Evolutionary conservation across 2,329 filamentous ascomycete genomes (phyloP).

Genomic region (Camptophora hylomeconis): DNA sequence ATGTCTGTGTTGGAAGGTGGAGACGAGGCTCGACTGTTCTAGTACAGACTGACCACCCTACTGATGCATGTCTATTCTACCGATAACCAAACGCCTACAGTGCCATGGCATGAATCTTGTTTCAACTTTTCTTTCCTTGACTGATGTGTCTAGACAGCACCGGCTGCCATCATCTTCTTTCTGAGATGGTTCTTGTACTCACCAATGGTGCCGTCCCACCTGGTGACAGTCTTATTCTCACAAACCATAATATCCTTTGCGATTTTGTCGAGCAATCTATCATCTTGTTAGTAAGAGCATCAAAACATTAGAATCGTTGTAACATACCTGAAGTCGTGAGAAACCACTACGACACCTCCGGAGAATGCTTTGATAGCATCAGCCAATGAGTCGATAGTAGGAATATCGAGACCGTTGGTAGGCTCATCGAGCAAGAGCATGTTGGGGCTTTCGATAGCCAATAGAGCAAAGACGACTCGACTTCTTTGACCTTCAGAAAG

Average conservation of each 20-base stretch:
- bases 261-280: conserved; percentile 92
- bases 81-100: conserved; percentile 3
- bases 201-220: conserved; percentile 80
- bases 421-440: conserved; percentile 97
- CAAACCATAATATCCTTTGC: conserved; percentile 99
- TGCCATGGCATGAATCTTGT: not conserved
- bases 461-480: conserved; percentile 91
- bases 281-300: conserved; percentile 8
- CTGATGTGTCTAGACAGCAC: conserved; percentile 62
- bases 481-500: conserved; percentile 96
- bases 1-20: not conserved
- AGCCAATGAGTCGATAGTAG: conserved; percentile 92
- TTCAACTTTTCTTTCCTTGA: not conserved
- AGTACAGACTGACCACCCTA: too few species aligned
- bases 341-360: conserved; percentile 94
- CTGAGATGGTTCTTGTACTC: conserved; percentile 97
- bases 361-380: conserved; percentile 95
- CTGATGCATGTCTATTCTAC: not conserved
- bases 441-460: conserved; percentile 92
- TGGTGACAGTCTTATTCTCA: conserved; percentile 86
- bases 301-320: not conserved
- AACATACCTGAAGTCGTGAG: conserved; percentile 92
- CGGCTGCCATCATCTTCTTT: conserved; percentile 92
- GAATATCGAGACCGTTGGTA: conserved; percentile 98
- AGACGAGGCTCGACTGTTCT: not conserved